phyloP scores from a whole-genome alignment of 306 rosid species.

The Comarum palustre region DNA sequence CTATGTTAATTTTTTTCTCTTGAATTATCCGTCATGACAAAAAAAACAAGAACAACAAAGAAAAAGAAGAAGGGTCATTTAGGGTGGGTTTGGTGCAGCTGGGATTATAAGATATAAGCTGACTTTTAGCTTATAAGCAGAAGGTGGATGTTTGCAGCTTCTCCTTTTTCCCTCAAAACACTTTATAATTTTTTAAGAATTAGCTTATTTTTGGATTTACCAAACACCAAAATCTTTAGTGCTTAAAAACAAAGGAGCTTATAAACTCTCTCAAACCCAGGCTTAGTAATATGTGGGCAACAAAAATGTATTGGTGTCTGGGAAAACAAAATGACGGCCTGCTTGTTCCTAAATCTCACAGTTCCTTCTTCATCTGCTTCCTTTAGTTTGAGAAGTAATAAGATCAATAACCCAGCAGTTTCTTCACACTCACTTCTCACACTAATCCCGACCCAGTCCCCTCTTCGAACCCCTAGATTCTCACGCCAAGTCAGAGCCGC shows the following conservation, averaged over 20 bases:
- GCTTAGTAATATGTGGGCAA: background rate
- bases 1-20: too few species aligned
- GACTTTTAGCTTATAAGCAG: too few species aligned
- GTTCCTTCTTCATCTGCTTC: conserved; percentile 18
- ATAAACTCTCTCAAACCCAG: too few species aligned
- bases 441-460: conserved; percentile 26
- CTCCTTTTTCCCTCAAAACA: too few species aligned
- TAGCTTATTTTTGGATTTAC: too few species aligned
- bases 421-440: conserved; percentile 25
- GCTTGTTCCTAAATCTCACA: conserved; percentile 34
- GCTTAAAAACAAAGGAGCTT: too few species aligned
- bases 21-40: background rate
- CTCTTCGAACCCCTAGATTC: conserved; percentile 31
- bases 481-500: conserved; percentile 32
- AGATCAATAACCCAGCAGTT: conserved; percentile 6
- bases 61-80: too few species aligned
- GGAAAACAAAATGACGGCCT: conserved; percentile 39
- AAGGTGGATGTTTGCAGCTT: too few species aligned
- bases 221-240: too few species aligned
- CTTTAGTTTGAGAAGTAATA: conserved; percentile 13
- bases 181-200: too few species aligned
- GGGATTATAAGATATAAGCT: too few species aligned
- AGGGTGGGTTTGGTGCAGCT: too few species aligned
- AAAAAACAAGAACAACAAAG: background rate
- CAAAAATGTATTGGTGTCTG: background rate